Percentiles rank a stretch among this genome's conserved stretches.
Evolutionary conservation across 2,329 filamentous ascomycete genomes (phyloP).

Genomic region (Aspergillus hortae): DNA sequence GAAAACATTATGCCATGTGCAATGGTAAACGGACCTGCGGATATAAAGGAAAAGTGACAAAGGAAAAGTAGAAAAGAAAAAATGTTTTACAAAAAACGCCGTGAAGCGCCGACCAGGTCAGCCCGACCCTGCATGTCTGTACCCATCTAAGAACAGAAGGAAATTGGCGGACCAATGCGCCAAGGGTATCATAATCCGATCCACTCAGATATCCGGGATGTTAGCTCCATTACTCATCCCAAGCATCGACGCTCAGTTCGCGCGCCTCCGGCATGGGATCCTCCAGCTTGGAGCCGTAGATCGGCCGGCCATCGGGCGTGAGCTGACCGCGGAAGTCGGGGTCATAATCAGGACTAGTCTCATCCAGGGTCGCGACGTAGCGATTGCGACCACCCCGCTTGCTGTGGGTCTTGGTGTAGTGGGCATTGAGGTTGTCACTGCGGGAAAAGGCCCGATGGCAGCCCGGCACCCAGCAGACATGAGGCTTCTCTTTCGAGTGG

Average conservation of each 20-base stretch:
- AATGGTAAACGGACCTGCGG: conserved; percentile 3
- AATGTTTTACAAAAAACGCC: conserved; percentile 21
- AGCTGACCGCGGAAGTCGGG: conserved; percentile 43
- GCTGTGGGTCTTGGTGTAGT: conserved; percentile 46
- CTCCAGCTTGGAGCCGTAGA: conserved; percentile 35
- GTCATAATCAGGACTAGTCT: conserved; percentile 41
- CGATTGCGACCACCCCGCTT: conserved; percentile 44
- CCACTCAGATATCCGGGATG: conserved; percentile 18
- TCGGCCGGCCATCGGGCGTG: conserved; percentile 40
- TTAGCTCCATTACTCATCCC: conserved; percentile 27
- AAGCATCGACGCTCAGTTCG: conserved; percentile 32
- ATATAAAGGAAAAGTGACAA: background rate
- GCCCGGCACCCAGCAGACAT: conserved; percentile 43
- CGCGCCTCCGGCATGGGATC: conserved; percentile 30
- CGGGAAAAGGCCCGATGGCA: conserved; percentile 42
- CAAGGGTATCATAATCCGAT: conserved; percentile 25
- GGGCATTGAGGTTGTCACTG: conserved; percentile 45
- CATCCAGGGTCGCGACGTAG: conserved; percentile 45
- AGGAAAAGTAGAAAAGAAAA: conserved; percentile 2
- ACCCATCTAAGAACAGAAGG: conserved; percentile 23
- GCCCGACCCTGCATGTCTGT: conserved; percentile 15
- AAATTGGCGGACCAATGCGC: conserved; percentile 25
- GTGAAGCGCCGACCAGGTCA: conserved; percentile 20
- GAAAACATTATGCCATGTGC: conserved; percentile 1
- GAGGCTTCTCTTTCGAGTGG: conserved; percentile 43